phyloP scores from a whole-genome alignment of 306 rosid species.

The Chamaecrista fasciculata region DNA sequence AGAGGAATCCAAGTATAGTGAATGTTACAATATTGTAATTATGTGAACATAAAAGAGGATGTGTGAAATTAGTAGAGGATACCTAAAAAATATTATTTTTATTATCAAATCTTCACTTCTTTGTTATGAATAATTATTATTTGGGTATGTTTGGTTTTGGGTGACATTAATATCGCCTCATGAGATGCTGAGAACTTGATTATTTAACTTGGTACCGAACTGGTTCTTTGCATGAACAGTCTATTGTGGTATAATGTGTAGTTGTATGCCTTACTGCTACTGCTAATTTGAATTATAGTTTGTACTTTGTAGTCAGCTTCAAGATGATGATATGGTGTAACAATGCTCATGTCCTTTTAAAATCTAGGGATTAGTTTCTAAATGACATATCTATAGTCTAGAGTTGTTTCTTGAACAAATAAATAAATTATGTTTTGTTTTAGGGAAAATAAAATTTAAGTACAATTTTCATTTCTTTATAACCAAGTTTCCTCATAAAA shows the following conservation, averaged over 20 bases:
- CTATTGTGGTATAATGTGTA: not conserved
- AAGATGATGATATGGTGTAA: not conserved
- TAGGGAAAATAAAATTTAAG: too few relatives aligned
- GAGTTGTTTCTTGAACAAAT: not conserved
- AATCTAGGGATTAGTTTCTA: not conserved
- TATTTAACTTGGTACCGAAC: not conserved
- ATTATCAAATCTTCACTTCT: not conserved
- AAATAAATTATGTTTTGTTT: not conserved
- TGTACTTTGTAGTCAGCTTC: not conserved
- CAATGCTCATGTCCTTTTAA: not conserved
- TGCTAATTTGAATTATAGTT: too few relatives aligned
- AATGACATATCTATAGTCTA: not conserved
- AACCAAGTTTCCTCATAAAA: too few relatives aligned
- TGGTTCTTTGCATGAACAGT: not conserved
- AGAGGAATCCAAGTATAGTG: not conserved
- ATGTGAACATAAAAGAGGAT: not conserved
- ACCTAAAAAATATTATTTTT: not conserved
- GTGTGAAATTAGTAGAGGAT: not conserved
- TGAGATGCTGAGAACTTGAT: constrained; percentile 5
- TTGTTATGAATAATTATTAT: not conserved
- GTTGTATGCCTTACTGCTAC: too few relatives aligned
- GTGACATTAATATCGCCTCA: not conserved
- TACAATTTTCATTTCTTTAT: too few relatives aligned
- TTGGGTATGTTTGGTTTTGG: not conserved
- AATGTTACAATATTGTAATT: not conserved